Percentiles rank a stretch among this genome's conserved stretches.
Evolutionary conservation across 345 rosid species (phyloP).

Genomic region (Raphanus sativus): DNA sequence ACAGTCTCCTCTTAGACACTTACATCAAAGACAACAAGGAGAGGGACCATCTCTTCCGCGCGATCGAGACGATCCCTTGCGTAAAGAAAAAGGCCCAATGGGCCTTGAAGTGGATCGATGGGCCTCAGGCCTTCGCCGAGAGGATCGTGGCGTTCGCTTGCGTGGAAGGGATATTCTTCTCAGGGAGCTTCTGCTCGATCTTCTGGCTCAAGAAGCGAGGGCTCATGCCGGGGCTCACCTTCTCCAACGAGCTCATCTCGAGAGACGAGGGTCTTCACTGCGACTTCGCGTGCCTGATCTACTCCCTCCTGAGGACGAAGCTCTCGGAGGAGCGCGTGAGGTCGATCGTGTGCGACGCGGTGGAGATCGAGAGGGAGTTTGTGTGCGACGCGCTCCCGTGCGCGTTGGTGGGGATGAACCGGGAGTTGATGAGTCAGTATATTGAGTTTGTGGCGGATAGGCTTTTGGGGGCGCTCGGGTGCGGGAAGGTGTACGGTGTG

Average conservation of each 20-base stretch:
- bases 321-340: conserved; percentile 69
- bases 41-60: conserved; percentile 59
- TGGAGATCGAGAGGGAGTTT: conserved; percentile 88
- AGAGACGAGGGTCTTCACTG: conserved; percentile 96
- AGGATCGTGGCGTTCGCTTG: conserved; percentile 85
- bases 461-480: conserved; percentile 65
- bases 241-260: conserved; percentile 91
- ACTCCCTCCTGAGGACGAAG: conserved; percentile 52
- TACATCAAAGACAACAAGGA: conserved; percentile 76
- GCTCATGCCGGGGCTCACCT: conserved; percentile 83
- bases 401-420: conserved; percentile 88
- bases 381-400: conserved; percentile 90
- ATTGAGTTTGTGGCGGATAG: conserved; percentile 90
- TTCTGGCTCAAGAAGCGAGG: conserved; percentile 96
- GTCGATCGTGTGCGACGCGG: conserved; percentile 74
- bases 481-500: conserved; percentile 59
- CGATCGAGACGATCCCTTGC: conserved; percentile 75
- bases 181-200: conserved; percentile 85
- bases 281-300: conserved; percentile 85
- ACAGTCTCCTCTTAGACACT: conserved; percentile 83
- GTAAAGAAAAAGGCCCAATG: conserved; percentile 70
- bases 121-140: conserved; percentile 74
- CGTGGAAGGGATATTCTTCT: conserved; percentile 95
- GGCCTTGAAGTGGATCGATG: conserved; percentile 85
- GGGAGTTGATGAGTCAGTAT: conserved; percentile 73